Evolutionary conservation across 768 basidiomycete genomes (phyloP).

Genomic region (Tylopilus sp.): DNA sequence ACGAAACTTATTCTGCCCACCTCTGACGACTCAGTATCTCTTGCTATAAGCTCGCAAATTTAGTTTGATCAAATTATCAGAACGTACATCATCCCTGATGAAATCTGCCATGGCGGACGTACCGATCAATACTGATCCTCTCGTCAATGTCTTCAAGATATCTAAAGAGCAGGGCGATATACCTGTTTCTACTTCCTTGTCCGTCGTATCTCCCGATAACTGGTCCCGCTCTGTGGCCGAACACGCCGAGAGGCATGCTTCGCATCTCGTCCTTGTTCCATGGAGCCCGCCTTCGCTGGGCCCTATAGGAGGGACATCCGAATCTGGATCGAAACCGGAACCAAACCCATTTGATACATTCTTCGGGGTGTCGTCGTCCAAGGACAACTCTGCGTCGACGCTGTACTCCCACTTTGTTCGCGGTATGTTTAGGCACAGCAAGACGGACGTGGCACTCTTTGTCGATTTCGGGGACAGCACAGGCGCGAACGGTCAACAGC

Average conservation of each 20-base stretch:
- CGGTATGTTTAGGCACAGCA: slow-evolving; percentile 68
- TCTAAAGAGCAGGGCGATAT: slow-evolving; percentile 72
- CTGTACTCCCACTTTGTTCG: slow-evolving; percentile 84
- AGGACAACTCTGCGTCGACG: slow-evolving; percentile 49
- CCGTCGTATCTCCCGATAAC: slow-evolving; percentile 72
- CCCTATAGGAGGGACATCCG: slow-evolving; percentile 29
- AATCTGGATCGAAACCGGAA: slow-evolving; percentile 19
- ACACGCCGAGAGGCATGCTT: slow-evolving; percentile 51
- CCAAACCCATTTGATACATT: slow-evolving; percentile 75
- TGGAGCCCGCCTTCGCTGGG: slow-evolving; percentile 59
- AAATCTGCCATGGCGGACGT: slow-evolving; percentile 73
- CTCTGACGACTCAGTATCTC: slow-evolving; percentile 2
- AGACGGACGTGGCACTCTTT: slow-evolving; percentile 79
- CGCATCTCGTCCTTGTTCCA: slow-evolving; percentile 80
- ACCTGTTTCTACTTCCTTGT: slow-evolving; percentile 62
- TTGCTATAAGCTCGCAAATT: slow-evolving; percentile 26
- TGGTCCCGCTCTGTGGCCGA: slow-evolving; percentile 64
- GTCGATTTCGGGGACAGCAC: slow-evolving; percentile 59
- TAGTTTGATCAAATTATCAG: slow-evolving; percentile 85
- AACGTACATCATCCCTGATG: slow-evolving; percentile 84
- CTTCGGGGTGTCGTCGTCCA: slow-evolving; percentile 52
- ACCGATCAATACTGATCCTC: slow-evolving; percentile 65
- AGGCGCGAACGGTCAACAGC: slow-evolving; percentile 39
- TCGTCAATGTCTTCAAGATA: slow-evolving; percentile 71
- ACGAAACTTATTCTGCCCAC: slow-evolving; percentile 69